Base-by-base conservation (phyloP, 2,329 filamentous ascomycete species). In the Fusarium denticulatum region DNA sequence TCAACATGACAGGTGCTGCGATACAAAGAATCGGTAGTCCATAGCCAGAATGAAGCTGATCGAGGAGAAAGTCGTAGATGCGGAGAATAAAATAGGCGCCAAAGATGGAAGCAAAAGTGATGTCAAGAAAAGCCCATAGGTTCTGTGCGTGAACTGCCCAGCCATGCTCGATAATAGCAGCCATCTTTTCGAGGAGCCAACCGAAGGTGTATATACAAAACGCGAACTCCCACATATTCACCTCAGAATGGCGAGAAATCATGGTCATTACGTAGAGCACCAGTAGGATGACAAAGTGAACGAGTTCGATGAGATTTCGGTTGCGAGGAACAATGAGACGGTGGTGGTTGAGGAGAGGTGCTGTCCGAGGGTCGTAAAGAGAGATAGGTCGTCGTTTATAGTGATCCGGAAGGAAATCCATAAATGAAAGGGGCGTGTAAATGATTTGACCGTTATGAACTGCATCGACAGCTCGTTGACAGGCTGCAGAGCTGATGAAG, bases 381-480 rank as follows among this genome's bases (percentile, higher is more conserved):
- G 90, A 90, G 47, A 94, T 91, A 1, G 91, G 90, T 56, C 91
- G 90, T 76, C 90, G 87, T 79, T 93, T 92, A 83, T 93, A 93
- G 76, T 92, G 90, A 77, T 94, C 92, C 1, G 92, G 92, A 5
- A 94, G 85, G 60, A 94, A 93, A 77, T 94, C 92, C 76, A 94
- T 88, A 73, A 93, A 93, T 0, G 89, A 88, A 0, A 89, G 88
- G 0, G 92, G 91, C 3, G 92, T 93, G 74, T 94, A 94, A 28
- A 92, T 89, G 42, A 94, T 87, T 24, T 90, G 85, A 4, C 92
- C 92, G 24, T 88, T 86, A 73, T 93, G 93, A 6, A 94, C 91
- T 13, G 91, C 91, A 69, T 92, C 89, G 18, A 94, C 90, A 28
- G 93, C 90, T 71, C 90, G 90, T 77, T 93, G 91, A 68, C 90